Conservation (phyloP, 371 early-diverging fungal species). For the Mortierella sp. region DNA sequence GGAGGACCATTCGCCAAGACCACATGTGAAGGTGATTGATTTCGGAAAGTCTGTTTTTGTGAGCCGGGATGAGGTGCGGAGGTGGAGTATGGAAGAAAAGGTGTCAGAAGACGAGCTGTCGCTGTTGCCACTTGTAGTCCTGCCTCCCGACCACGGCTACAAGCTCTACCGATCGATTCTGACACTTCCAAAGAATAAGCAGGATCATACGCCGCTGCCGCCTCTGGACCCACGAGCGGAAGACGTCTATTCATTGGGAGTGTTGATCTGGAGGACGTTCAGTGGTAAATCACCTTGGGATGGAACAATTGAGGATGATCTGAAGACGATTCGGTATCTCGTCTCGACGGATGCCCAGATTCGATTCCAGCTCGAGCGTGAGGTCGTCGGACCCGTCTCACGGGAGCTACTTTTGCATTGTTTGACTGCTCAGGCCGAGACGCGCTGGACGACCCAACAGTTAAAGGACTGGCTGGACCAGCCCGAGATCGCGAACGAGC, state of each 20-base stretch:
- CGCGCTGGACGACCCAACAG: constrained; percentile 57
- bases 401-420: constrained; percentile 59
- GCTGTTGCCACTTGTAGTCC: constrained; percentile 60
- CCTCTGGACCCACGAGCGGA: constrained; percentile 68
- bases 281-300: constrained; percentile 74
- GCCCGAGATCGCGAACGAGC: constrained; percentile 16
- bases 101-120: constrained; percentile 61
- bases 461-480: constrained; percentile 59
- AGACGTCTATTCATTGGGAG: constrained; percentile 73
- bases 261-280: constrained; percentile 73
- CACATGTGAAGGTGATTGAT: constrained; percentile 67
- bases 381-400: constrained; percentile 62
- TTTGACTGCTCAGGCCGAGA: constrained; percentile 59
- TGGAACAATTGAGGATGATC: constrained; percentile 69
- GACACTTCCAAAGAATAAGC: constrained; percentile 65
- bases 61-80: constrained; percentile 54
- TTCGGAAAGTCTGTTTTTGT: constrained; percentile 71
- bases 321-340: constrained; percentile 65
- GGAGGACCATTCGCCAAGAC: constrained; percentile 60
- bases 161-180: constrained; percentile 68
- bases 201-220: constrained; percentile 59
- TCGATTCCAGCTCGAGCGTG: constrained; percentile 59
- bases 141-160: constrained; percentile 70
- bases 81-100: constrained; percentile 62
- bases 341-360: constrained; percentile 64